phyloP scores from a whole-genome alignment of 306 rosid genomes.

The Glycine soja region DNA sequence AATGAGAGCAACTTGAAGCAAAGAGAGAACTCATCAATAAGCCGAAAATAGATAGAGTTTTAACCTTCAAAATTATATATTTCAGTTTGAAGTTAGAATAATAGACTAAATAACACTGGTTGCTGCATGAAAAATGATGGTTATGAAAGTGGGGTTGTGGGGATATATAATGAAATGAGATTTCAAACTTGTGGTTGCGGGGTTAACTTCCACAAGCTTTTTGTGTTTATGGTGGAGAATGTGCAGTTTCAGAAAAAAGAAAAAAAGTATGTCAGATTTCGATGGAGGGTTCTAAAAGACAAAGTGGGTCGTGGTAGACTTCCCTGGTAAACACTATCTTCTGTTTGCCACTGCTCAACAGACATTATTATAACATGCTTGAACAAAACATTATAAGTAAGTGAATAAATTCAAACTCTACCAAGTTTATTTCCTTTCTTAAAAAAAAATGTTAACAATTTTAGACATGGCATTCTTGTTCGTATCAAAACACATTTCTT shows the following conservation, averaged over 20 bases:
- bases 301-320: slow-evolving; percentile 46
- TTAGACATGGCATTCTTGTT: neutral
- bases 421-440: neutral
- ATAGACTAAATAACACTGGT: neutral
- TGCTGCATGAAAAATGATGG: slow-evolving; percentile 59
- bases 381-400: neutral
- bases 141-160: slow-evolving; percentile 43
- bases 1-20: slow-evolving; percentile 19
- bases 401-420: slow-evolving; percentile 29
- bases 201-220: slow-evolving; percentile 54
- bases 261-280: slow-evolving; percentile 47
- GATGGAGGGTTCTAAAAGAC: slow-evolving; percentile 1
- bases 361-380: slow-evolving; percentile 16
- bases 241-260: slow-evolving; percentile 52
- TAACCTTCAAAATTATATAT: slow-evolving; percentile 21
- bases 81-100: slow-evolving; percentile 36
- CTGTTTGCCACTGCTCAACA: slow-evolving; percentile 54
- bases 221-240: slow-evolving; percentile 37
- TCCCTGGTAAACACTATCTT: slow-evolving; percentile 51
- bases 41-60: neutral
- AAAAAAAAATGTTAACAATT: neutral
- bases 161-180: slow-evolving; percentile 45
- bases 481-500: neutral
- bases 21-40: neutral
- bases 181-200: slow-evolving; percentile 60